Evolutionary conservation across 2,329 filamentous ascomycete species (phyloP), one percentile per base, ranked within the genome.

Genomic region (Ophioceras dolichostomum): DNA sequence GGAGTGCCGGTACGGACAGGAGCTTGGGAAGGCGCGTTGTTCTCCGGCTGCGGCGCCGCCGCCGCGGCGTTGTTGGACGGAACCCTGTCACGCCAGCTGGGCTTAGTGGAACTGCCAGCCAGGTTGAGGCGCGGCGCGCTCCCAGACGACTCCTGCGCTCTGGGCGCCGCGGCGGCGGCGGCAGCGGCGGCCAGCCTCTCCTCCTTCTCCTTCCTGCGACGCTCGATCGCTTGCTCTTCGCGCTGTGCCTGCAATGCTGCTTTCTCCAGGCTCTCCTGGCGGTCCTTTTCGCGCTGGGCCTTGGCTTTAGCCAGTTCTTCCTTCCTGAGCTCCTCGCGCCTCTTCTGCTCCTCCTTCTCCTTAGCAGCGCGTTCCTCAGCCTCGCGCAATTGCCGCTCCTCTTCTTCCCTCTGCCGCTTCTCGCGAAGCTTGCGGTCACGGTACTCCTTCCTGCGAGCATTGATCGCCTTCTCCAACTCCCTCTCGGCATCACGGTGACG

Each of bases 401-500:
- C 77, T 59, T 91, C 88, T 59, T 94, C 88, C 36, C 71, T 75
- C 62, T 93, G 86, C 40, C 76, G 73, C 65, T 79, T 86, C 73
- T 95, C 87, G 39, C 82, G 78, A 39, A 84, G 73, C 58, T 81
- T 80, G 48, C 78, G 76, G 55, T 95, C 89, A 49, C 83, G 80
- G 53, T 83, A 77, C 58, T 95, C 87, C 71, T 86, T 89, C 63
- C 87, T 79, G 52, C 91, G 84, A 46, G 78, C 73, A 28, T 80
- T 75, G 61, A 95, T 94, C 66, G 93, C 86, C 61, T 82, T 83
- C 67, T 96, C 84, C 41, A 96, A 74, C 57, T 98, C 91, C 46
- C 82, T 79, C 68, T 96, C 87, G 22, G 91, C 91, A 52, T 85
- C 80, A 58, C 83, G 87, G 55, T 84, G 84, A 46, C 88, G 83